Evolutionary conservation across 345 rosid species (phyloP).

Genomic region (Capsella bursapastoris): DNA sequence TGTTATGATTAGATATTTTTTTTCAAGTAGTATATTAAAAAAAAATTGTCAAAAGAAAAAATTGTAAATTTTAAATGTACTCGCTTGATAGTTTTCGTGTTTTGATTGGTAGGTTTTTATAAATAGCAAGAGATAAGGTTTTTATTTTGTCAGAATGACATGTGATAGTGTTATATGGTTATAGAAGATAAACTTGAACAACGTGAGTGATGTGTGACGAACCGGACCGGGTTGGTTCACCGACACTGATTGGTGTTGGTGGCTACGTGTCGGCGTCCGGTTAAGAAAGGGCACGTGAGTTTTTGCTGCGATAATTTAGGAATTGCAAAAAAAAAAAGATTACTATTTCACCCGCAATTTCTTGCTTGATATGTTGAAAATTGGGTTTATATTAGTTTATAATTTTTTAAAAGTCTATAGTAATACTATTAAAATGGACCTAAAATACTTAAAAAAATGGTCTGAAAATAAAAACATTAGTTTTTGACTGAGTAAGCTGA

Average conservation of each 20-base stretch:
- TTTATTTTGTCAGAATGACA: slow-evolving; percentile 14
- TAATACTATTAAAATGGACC: background rate
- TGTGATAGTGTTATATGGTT: slow-evolving; percentile 10
- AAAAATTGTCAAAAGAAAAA: background rate
- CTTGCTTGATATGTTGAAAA: slow-evolving; percentile 5
- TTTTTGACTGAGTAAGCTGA: no score
- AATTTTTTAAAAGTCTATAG: background rate
- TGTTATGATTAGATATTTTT: background rate
- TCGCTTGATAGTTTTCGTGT: slow-evolving; percentile 3
- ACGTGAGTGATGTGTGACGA: background rate
- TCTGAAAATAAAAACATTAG: no score
- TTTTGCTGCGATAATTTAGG: background rate
- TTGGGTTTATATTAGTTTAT: background rate
- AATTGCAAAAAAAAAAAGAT: background rate
- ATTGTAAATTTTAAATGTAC: background rate
- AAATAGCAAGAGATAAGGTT: slow-evolving; percentile 9
- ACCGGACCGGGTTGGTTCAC: slow-evolving; percentile 28
- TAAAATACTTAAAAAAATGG: background rate
- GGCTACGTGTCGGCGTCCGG: slow-evolving; percentile 20
- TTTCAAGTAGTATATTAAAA: no score
- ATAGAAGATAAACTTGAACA: slow-evolving; percentile 5
- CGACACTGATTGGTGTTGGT: slow-evolving; percentile 28
- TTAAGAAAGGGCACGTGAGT: slow-evolving; percentile 23
- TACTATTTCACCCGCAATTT: slow-evolving; percentile 27
- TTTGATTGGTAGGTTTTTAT: slow-evolving; percentile 12